A percentile compares a stretch with the other conserved stretches of the same genome.
Conservation (phyloP, 805 yeast species). For the Wickerhamomyces rabaulensis region DNA sequence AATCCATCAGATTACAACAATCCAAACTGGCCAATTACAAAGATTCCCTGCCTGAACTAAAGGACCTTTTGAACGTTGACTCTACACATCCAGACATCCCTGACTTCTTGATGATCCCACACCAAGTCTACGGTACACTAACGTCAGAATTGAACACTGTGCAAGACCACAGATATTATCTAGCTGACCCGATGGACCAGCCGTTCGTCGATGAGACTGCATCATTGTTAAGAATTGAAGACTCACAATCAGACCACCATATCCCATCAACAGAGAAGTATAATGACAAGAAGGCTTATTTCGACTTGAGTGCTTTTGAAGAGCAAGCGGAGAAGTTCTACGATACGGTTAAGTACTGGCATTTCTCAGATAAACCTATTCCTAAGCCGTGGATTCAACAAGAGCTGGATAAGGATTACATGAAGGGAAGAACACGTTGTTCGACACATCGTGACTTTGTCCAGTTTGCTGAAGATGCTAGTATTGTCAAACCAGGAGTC, state of each 20-base stretch:
- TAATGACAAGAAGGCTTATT: conserved; percentile 7
- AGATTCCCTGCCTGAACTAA: not conserved
- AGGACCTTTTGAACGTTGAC: not conserved
- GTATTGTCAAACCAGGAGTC: conserved; percentile 1
- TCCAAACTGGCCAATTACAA: not conserved
- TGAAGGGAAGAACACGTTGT: conserved; percentile 15
- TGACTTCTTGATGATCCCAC: conserved; percentile 40
- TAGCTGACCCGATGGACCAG: conserved; percentile 36
- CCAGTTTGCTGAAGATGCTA: not conserved
- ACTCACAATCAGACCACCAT: not conserved
- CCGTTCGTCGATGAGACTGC: not conserved
- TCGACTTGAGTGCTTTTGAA: conserved; percentile 9
- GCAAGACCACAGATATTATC: conserved; percentile 34
- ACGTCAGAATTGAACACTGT: conserved; percentile 41
- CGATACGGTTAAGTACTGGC: conserved; percentile 40
- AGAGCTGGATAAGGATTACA: conserved; percentile 7
- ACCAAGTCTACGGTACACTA: conserved; percentile 42
- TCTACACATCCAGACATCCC: conserved; percentile 12
- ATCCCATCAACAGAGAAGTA: not conserved
- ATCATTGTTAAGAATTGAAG: too few species aligned
- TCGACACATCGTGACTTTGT: conserved; percentile 11
- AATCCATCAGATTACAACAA: conserved; percentile 12
- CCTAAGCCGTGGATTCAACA: conserved; percentile 56
- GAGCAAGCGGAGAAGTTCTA: conserved; percentile 14
- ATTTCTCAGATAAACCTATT: conserved; percentile 61